A percentile compares a stretch with the other conserved stretches of the same genome.
phyloP scores from a whole-genome alignment of 164 flowering plant genomes.

The Nymphaea colorata region DNA sequence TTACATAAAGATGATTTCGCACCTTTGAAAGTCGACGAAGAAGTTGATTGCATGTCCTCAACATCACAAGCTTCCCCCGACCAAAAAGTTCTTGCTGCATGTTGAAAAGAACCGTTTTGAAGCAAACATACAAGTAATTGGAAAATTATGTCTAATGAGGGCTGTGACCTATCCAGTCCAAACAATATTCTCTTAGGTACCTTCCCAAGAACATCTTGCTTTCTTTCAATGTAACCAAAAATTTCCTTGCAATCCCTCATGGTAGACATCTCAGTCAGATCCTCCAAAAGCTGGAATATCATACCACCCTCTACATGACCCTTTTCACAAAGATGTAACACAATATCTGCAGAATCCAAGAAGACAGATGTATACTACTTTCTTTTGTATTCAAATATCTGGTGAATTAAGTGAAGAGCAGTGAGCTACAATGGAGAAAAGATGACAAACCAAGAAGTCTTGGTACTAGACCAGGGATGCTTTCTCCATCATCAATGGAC shows the following conservation, averaged over 20 bases:
- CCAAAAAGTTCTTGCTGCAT: conserved; percentile 89
- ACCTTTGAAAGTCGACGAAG: conserved; percentile 98
- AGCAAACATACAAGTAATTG: background rate
- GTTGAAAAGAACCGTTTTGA: background rate
- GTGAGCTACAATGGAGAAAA: background rate
- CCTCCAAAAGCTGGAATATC: conserved; percentile 97
- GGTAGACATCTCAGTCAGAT: conserved; percentile 98
- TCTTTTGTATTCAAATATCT: no score
- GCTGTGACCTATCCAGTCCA: background rate
- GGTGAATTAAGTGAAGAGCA: no score
- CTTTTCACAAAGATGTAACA: conserved; percentile 90
- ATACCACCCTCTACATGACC: conserved; percentile 96
- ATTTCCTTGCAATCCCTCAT: conserved; percentile 94
- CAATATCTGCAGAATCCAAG: conserved; percentile 46
- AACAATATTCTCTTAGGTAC: conserved; percentile 18
- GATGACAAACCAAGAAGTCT: conserved; percentile 70
- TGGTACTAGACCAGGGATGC: conserved; percentile 64
- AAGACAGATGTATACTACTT: no score
- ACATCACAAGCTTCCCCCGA: conserved; percentile 97
- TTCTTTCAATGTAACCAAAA: conserved; percentile 92
- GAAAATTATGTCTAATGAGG: background rate
- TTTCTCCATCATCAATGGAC: conserved; percentile 63
- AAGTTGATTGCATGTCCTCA: conserved; percentile 98
- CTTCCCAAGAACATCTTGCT: conserved; percentile 96
- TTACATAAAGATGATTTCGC: background rate